A percentile compares a stretch with the other conserved stretches of the same genome.
These are phyloP conservation scores for Vitis cinerea DNA, from an alignment of 164 flowering plant genomes.

Conservation along the genomic window DNA sequence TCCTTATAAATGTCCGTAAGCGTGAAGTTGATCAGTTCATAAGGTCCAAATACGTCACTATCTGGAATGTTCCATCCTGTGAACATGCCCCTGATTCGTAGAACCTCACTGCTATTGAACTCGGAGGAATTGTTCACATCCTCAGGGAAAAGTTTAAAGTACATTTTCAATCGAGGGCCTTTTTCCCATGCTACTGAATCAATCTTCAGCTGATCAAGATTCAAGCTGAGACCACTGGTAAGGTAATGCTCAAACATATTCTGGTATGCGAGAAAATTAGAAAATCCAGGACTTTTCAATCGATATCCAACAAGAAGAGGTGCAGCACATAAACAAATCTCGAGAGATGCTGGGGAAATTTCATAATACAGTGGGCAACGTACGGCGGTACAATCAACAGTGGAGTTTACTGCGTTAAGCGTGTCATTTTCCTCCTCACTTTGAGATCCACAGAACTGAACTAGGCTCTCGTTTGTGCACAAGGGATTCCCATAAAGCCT, in stretches of 20 bases:
- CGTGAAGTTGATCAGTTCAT: conserved; percentile 65
- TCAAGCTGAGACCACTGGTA: conserved; percentile 47
- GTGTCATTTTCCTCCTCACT: conserved; percentile 8
- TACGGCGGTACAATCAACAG: conserved; percentile 25
- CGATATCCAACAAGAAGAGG: conserved; percentile 81
- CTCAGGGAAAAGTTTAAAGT: conserved; percentile 64
- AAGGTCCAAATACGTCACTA: conserved; percentile 75
- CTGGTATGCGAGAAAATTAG: conserved; percentile 50
- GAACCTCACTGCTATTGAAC: conserved; percentile 68
- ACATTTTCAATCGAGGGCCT: conserved; percentile 77
- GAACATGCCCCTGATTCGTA: conserved; percentile 51
- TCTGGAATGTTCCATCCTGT: conserved; percentile 63
- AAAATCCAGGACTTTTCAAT: conserved; percentile 87
- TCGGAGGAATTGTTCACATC: conserved; percentile 16
- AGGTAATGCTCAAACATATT: conserved; percentile 43
- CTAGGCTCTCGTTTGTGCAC: conserved; percentile 38
- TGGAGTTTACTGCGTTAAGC: conserved; percentile 10
- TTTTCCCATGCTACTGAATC: conserved; percentile 49
- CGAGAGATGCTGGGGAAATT: conserved; percentile 43
- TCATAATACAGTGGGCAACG: conserved; percentile 62
- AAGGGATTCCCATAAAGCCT: conserved; percentile 85
- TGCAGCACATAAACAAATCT: conserved; percentile 64
- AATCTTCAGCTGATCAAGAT: conserved; percentile 53
- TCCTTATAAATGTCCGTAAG: conserved; percentile 48
- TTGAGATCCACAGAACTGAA: conserved; percentile 44